Evolutionary conservation across 495 filamentous ascomycete species (phyloP), one percentile per base, ranked within the genome.

Genomic region (Apodospora peruviana): DNA sequence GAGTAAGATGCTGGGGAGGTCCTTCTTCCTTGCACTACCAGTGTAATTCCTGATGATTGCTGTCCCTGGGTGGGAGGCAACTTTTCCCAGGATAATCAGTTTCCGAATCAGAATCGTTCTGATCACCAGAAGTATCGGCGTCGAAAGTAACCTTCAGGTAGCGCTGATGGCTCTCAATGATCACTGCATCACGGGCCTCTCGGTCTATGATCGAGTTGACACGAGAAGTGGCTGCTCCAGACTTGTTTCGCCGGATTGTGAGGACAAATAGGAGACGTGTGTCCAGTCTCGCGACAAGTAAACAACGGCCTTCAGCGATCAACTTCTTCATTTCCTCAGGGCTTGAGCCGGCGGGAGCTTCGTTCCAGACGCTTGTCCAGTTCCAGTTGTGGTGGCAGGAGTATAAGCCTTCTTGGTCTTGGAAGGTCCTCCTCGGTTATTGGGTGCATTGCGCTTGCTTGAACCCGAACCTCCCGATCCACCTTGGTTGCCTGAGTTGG

Each of bases 41-140:
- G 16, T 0, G 2, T 32, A 2, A 45, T 32, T 45, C 20, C 42
- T 34, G 21, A 12, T 25, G 1, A 5, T 0, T 32, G 2, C n/a
- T 32, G 14, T 17, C 43, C n/a, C 43, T 35, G 43, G 43, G 10
- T 16, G 16, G 42, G 42, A 32, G 24, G 18, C 21, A n/a, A 45
- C 9, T 45, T 45, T n/a, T 27, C 42, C 24, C 42, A 45, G 42
- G 42, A 22, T 27, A 27, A 16, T 45, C 16, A 45, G 24, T 45
- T 45, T 45, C 16, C 42, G 37, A 18, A n/a, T 40, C 37, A 19
- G 37, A 19, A n/a, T 40, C 18, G 37, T 18, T 19, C 37, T 10
- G 27, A 32, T 32, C 27, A 14, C 14, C 27, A 32, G 27, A 32
- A 14, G 27, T 32, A 14, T 32, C 27, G 14, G 27, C 27, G 14